Percentiles rank a stretch among this genome's conserved stretches.
Conservation (phyloP, 2,329 filamentous ascomycete genomes). For the Epichloe festucae region DNA sequence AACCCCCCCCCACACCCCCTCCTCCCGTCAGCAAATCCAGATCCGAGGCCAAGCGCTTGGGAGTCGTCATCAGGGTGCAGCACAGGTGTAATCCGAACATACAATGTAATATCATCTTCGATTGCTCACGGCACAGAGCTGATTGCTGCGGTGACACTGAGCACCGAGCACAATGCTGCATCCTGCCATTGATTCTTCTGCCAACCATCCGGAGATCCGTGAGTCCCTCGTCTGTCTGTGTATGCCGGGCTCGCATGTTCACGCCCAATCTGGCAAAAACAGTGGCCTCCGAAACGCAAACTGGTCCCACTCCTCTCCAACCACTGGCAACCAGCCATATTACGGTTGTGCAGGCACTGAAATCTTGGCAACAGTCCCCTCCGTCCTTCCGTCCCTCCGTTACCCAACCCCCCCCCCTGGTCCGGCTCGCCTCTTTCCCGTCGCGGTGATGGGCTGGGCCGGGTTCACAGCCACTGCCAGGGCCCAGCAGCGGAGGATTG, state of each 20-base stretch:
- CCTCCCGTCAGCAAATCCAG: background rate
- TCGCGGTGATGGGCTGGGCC: background rate
- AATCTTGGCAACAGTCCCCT: background rate
- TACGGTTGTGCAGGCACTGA: background rate
- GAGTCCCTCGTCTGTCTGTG: background rate
- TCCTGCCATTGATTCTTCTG: background rate
- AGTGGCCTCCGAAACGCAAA: background rate
- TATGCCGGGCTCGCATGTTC: background rate
- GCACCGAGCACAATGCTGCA: background rate
- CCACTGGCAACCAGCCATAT: background rate
- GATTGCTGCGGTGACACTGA: background rate
- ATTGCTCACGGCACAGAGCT: background rate
- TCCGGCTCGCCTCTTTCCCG: background rate
- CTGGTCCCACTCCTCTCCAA: background rate
- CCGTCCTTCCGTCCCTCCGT: background rate
- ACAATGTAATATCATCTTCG: background rate
- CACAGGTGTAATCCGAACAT: background rate
- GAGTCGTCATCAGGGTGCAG: background rate
- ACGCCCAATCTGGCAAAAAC: background rate
- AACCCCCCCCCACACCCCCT: background rate
- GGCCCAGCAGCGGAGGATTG: background rate
- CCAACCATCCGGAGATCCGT: too few species aligned
- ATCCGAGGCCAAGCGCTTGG: background rate
- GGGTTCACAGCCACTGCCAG: background rate
- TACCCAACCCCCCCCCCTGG: background rate